phyloP scores from a whole-genome alignment of 306 rosid genomes.

The Citrullus amarus region DNA sequence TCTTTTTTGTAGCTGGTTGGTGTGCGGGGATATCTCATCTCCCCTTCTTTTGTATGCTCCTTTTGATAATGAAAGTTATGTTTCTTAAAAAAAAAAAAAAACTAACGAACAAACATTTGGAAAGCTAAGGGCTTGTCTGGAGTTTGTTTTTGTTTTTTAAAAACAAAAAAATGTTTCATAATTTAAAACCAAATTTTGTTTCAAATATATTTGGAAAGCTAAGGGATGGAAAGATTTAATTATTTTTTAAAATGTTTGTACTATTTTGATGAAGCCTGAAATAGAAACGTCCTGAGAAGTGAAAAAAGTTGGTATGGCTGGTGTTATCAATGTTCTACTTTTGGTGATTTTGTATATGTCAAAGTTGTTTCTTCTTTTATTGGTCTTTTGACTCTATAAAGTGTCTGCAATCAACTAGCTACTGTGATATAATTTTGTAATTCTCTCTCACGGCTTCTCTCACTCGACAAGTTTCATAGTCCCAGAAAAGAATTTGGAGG shows the following conservation, averaged over 20 bases:
- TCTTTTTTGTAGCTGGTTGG: too few relatives aligned
- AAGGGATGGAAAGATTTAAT: not conserved
- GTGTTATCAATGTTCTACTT: not conserved
- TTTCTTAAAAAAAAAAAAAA: too few relatives aligned
- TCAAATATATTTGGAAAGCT: not conserved
- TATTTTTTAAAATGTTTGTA: not conserved
- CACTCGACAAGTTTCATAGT: not conserved
- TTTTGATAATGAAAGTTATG: too few relatives aligned
- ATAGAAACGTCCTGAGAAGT: not conserved
- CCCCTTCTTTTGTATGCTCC: too few relatives aligned
- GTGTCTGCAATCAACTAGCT: not conserved
- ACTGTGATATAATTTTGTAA: not conserved
- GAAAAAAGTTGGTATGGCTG: not conserved
- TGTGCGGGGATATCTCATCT: too few relatives aligned
- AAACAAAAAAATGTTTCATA: not conserved
- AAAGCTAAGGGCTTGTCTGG: not conserved
- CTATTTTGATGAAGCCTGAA: not conserved
- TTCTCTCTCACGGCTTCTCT: not conserved
- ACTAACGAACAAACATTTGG: not conserved
- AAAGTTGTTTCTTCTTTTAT: not conserved
- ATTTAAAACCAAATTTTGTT: not conserved
- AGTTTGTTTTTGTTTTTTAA: not conserved
- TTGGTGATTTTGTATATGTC: not conserved
- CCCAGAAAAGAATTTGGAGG: not conserved
- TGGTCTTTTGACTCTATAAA: not conserved